These are phyloP conservation scores for Podosphaera aphanis DNA, from an alignment of 2,329 filamentous ascomycete species.

Conservation along the genomic window DNA sequence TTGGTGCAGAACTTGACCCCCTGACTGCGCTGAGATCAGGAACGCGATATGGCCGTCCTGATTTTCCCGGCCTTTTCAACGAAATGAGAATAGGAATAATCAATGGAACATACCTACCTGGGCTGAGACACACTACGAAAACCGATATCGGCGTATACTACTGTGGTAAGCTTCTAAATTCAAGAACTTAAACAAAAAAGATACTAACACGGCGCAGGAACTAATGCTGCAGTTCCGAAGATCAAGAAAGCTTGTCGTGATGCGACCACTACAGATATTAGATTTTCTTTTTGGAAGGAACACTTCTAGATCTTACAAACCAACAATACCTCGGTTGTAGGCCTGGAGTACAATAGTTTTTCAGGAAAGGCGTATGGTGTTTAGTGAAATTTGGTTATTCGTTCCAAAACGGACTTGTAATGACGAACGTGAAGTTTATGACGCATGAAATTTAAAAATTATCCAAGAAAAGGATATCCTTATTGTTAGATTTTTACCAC, in stretches of 20 bases:
- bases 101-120: conserved; percentile 63
- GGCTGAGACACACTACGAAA: conserved; percentile 49
- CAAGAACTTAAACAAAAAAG: too few relatives aligned
- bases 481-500: too few relatives aligned
- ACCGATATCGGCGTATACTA: conserved; percentile 95
- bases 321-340: too few relatives aligned
- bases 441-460: conserved; percentile 2
- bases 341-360: too few relatives aligned
- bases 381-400: too few relatives aligned
- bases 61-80: conserved; percentile 59
- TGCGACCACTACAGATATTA: conserved; percentile 53
- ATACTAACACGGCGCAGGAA: conserved; percentile 10
- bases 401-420: too few relatives aligned
- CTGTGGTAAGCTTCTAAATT: conserved; percentile 48
- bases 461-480: neutral
- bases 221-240: conserved; percentile 38
- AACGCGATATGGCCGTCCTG: conserved; percentile 86
- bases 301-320: too few relatives aligned
- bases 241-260: conserved; percentile 63
- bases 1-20: conserved; percentile 69
- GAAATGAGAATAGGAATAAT: conserved; percentile 75
- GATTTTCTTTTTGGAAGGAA: conserved; percentile 98
- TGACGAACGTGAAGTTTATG: neutral
- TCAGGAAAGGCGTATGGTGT: too few relatives aligned
- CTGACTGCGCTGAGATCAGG: conserved; percentile 73